Base-by-base conservation (phyloP, 345 rosid species). In the Gossypium anomalum region DNA sequence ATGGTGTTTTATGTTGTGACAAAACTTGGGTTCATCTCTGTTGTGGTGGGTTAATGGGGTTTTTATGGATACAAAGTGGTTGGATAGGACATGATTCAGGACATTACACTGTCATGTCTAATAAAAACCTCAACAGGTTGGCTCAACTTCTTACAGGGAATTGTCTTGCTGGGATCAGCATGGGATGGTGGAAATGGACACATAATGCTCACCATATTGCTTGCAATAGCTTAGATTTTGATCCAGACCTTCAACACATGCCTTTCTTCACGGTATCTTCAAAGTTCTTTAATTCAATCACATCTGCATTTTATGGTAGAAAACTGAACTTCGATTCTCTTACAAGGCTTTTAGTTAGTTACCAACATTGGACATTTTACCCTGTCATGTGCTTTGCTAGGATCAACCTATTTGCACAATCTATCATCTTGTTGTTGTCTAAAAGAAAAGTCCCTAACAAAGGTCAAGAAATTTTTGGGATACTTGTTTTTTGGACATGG, bases 61-160 rank as follows among this genome's bases (percentile, higher is more conserved):
- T 82, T 8, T 34, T 79, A 63, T 87, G 88, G 90, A 85, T 90
- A 34, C 93, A 90, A 43, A 87, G 90, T 68, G 96, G 93, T 38
- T 90, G 93, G 93, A 67, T 90, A 15, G 93, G 96, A 3, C 96
- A 90, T 81, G 93, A 90, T 76, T 90, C 96, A 2, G 91, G 96
- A 0, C 96, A 90, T 79, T 90, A 87, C 65, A 67, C 72, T 75
- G 62, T 88, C 66, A 86, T 83, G 85, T 1, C 67, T 0, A 77
- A 34, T 56, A 85, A 63, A 1, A 45, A 68, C 34, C 6, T 73
- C 29, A 88, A 87, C 55, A 81, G 90, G 5, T 45, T 86, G 2
- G 74, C 71, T 9, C 93, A 90, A 86, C 41, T 90, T 74, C 73
- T 90, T 61, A 71, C 84, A 3, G 93, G 96, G 43, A 90, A 90